phyloP scores from a whole-genome alignment of 306 rosid species.

The Vigna mungo region DNA sequence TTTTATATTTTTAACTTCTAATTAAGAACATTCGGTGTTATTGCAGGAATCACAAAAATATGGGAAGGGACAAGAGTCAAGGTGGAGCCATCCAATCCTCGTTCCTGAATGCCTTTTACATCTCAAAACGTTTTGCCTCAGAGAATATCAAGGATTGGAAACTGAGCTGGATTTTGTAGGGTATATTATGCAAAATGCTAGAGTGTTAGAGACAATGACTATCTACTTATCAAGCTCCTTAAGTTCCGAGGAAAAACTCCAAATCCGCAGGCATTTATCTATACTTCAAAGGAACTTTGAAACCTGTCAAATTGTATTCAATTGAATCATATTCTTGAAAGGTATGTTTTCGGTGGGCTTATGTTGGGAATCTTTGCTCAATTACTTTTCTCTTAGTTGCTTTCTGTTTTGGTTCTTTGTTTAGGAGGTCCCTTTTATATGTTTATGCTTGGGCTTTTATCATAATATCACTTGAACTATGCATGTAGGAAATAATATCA shows the following conservation, averaged over 20 bases:
- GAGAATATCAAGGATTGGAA: slow-evolving; percentile 39
- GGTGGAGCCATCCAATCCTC: slow-evolving; percentile 31
- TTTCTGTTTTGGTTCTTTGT: background rate
- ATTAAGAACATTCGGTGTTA: slow-evolving; percentile 6
- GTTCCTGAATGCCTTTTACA: slow-evolving; percentile 45
- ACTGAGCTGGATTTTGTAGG: slow-evolving; percentile 39
- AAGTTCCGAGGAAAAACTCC: slow-evolving; percentile 25
- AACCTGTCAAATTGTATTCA: slow-evolving; percentile 39
- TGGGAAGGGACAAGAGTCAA: slow-evolving; percentile 29
- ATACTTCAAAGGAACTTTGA: slow-evolving; percentile 19
- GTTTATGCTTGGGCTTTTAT: background rate
- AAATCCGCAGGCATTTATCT: slow-evolving; percentile 6
- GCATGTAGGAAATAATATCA: background rate
- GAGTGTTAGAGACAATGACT: slow-evolving; percentile 35
- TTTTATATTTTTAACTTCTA: slow-evolving; percentile 7
- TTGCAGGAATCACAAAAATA: slow-evolving; percentile 24
- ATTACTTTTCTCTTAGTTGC: background rate
- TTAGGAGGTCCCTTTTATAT: background rate
- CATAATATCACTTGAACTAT: background rate
- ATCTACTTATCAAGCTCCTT: slow-evolving; percentile 6
- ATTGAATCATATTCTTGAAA: slow-evolving; percentile 15
- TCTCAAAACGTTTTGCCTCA: slow-evolving; percentile 39
- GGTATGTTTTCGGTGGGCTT: slow-evolving; percentile 12
- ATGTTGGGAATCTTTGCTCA: background rate
- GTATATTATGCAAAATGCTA: slow-evolving; percentile 45